Evolutionary conservation across 2,329 filamentous ascomycete species (phyloP), one percentile per base, ranked within the genome.

Genomic region (Hypoxylon sp.): DNA sequence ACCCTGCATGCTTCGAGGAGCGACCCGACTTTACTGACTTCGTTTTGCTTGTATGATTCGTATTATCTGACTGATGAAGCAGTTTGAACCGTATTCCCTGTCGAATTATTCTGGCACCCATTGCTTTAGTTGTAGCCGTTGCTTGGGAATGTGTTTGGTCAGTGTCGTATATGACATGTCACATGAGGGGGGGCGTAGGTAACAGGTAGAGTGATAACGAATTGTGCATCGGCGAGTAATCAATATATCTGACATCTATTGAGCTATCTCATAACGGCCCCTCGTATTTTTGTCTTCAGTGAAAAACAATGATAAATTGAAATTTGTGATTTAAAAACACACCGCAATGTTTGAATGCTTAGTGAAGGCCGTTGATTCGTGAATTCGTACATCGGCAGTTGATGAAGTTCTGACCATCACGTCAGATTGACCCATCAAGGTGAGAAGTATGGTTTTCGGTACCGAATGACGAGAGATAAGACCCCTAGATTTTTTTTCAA

Each of bases 1-100:
- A 43, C 19, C n/a, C 50, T 60, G 60, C 64, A 67, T 63, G 64
- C 51, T 21, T 30, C 56, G 51, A 59, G 23, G 38, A 28, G 11
- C 50, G 65, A 67, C 21, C 13, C 32, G 14, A 30, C n/a, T 52
- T 21, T 11, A 52, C 56, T 21, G 50, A 57, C 7, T 38, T 36
- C 41, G 38, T 38, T 14, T 43, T 60, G 14, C 19, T 43, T 60
- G 23, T 19, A 32, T 51, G 45, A 56, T 30, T 57, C 57, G 49
- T 34, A 38, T 49, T 41, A 41, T 41, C 4, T 34, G 21, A 45
- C 60, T 58, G 60, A 53, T 46, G 36, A n/a, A 30, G 25, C 38
- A 56, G 28, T 32, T 25, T 34, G 32, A 14, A 41, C 23, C 48
- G 41, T 23, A 23, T 14, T 41, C 10, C 19, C 21, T 3, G 11